Evolutionary conservation across 331 rosid species (phyloP).

Genomic region (Cydonia oblonga): DNA sequence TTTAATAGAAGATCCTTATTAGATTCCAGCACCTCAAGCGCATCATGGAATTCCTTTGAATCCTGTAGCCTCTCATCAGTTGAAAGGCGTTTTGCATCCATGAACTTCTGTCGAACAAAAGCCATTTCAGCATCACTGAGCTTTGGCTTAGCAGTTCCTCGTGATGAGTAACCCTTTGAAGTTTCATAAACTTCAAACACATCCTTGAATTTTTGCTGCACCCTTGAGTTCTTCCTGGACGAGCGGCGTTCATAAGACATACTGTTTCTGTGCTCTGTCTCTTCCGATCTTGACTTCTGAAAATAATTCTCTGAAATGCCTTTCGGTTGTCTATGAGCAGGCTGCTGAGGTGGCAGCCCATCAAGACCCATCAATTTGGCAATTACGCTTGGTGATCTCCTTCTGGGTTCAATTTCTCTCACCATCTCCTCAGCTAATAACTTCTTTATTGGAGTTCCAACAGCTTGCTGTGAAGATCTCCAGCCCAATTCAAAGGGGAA

Average conservation of each 20-base stretch:
- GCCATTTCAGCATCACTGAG: slow-evolving; percentile 60
- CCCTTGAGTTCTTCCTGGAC: slow-evolving; percentile 55
- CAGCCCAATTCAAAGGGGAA: slow-evolving; percentile 43
- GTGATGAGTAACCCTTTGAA: slow-evolving; percentile 44
- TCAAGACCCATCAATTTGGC: slow-evolving; percentile 99
- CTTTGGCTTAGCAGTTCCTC: slow-evolving; percentile 28
- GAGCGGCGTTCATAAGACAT: slow-evolving; percentile 23
- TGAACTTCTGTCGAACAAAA: slow-evolving; percentile 76
- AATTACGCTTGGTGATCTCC: slow-evolving; percentile 60
- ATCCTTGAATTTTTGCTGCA: slow-evolving; percentile 79
- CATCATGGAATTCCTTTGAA: slow-evolving; percentile 64
- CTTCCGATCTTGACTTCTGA: slow-evolving; percentile 23
- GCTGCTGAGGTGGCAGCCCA: slow-evolving; percentile 67
- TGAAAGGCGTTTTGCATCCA: slow-evolving; percentile 80
- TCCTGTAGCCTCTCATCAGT: slow-evolving; percentile 57
- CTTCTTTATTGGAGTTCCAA: slow-evolving; percentile 74
- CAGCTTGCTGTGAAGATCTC: slow-evolving; percentile 48
- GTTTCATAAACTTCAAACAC: slow-evolving; percentile 84
- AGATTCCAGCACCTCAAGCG: slow-evolving; percentile 72
- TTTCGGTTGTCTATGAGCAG: slow-evolving; percentile 37
- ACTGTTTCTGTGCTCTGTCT: slow-evolving; percentile 33
- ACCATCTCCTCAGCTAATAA: slow-evolving; percentile 78
- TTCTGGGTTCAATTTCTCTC: slow-evolving; percentile 44
- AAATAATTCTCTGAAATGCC: slow-evolving; percentile 24
- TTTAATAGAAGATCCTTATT: slow-evolving; percentile 81